Evolutionary conservation across 371 early-diverging fungal genomes (phyloP).

Genomic region (Parasitella parasitica): DNA sequence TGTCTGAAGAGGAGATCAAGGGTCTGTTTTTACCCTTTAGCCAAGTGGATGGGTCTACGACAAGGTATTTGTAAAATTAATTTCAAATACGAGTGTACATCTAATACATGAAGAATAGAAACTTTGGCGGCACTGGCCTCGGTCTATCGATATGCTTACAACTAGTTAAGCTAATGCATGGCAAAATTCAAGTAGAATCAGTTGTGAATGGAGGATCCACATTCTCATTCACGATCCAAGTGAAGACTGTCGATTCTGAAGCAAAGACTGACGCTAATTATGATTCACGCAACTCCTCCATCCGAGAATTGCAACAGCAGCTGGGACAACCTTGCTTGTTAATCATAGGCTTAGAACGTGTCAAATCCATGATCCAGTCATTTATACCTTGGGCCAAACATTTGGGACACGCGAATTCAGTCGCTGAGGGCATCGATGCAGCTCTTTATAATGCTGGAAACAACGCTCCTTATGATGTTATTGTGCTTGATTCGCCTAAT

Average conservation of each 20-base stretch:
- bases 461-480: slow-evolving; percentile 21
- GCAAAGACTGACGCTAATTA: slow-evolving; percentile 23
- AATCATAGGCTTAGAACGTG: slow-evolving; percentile 20
- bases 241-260: slow-evolving; percentile 38
- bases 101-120: too few species aligned
- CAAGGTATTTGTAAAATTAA: too few species aligned
- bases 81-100: too few species aligned
- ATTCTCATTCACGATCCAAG: slow-evolving; percentile 49
- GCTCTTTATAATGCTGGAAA: background rate
- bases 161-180: slow-evolving; percentile 57
- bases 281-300: slow-evolving; percentile 25
- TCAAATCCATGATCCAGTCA: slow-evolving; percentile 28
- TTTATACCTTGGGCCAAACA: slow-evolving; percentile 25
- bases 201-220: slow-evolving; percentile 50
- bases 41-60: slow-evolving; percentile 60
- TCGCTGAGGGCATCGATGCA: slow-evolving; percentile 16
- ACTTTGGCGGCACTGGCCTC: slow-evolving; percentile 65
- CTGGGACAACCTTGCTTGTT: slow-evolving; percentile 41
- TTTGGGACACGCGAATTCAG: slow-evolving; percentile 9
- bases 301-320: slow-evolving; percentile 18
- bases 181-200: slow-evolving; percentile 53
- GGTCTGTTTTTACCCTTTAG: slow-evolving; percentile 58
- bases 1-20: slow-evolving; percentile 48
- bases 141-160: slow-evolving; percentile 63
- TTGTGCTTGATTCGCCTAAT: slow-evolving; percentile 36